Conservation (phyloP, 306 rosid species). For the Cucurbita moschata region DNA sequence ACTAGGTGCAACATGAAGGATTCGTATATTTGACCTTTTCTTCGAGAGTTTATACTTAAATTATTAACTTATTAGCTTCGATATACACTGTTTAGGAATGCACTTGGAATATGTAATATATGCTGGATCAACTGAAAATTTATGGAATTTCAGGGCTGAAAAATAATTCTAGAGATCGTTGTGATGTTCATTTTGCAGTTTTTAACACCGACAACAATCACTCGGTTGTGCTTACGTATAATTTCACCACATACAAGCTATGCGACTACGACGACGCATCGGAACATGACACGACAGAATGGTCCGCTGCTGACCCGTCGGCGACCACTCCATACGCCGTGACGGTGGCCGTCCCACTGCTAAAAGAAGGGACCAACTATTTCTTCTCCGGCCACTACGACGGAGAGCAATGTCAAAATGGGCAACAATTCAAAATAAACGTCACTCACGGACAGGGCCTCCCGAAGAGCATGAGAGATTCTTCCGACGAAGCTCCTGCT, state of each 20-base stretch:
- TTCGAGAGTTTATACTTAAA: no score
- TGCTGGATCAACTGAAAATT: no score
- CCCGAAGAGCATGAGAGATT: conserved; percentile 23
- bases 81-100: no score
- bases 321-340: conserved; percentile 27
- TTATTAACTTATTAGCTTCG: no score
- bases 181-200: conserved; percentile 26
- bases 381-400: conserved; percentile 82
- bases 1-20: no score
- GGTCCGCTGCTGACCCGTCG: conserved; percentile 50
- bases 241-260: conserved; percentile 48
- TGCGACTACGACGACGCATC: conserved; percentile 56
- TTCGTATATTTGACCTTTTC: no score
- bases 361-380: conserved; percentile 50
- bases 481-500: conserved; percentile 34
- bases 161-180: not conserved
- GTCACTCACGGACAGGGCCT: conserved; percentile 73
- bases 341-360: conserved; percentile 45
- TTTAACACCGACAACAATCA: conserved; percentile 77
- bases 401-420: conserved; percentile 71
- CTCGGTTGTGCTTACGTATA: conserved; percentile 59
- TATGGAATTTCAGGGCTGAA: not conserved
- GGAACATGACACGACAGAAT: conserved; percentile 52
- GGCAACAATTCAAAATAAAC: conserved; percentile 50
- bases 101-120: no score